Base-by-base conservation (phyloP, 2,329 filamentous ascomycete species). In the Penicillium sp. region DNA sequence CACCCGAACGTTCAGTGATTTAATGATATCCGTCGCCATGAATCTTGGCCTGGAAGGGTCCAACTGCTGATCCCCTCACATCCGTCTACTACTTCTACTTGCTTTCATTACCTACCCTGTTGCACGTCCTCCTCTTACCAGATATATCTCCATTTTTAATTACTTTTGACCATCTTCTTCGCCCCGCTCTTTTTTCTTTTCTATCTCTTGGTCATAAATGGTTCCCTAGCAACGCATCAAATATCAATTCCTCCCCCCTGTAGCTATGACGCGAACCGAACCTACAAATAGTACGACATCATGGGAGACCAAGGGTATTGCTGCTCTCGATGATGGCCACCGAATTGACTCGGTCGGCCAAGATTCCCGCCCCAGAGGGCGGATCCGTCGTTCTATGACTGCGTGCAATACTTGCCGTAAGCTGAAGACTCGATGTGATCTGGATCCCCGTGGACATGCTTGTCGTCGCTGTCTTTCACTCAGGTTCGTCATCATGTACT, bases 331-430 rank as follows among this genome's bases (percentile, higher is more conserved):
- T 16, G 68, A 71, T 60, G 62, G 63, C 55, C 62, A 66, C 49
- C 62, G 66, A 65, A 59, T 70, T 19, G 65, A 66, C 51, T 59
- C 68, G 61, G 68, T 62, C 65, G 64, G 65, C 51, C 68, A 70
- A 26, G 71, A 73, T 55, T 46, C 57, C 11, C 70, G 73, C 25
- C 73, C 73, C 11, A 70, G 73, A 56, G 71, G 70, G 25, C 72
- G 73, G 14, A 75, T 76, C 38, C 72, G 73, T 46, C 73, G 73
- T 30, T 75, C 73, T 10, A 75, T 75, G 73, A 76, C 73, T 19
- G 73, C 73, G 7, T 76, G 73, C 65, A 72, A 76, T 65, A 76
- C 73, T 22, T 76, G 73, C 57, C 73, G 73, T 59, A 76, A 76
- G 67, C 68, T 76, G 54, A 76, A 76, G 61, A 76, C 73, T 33